Base-by-base conservation (phyloP, 2,329 filamentous ascomycete genomes). In the Diaporthe ampelina region DNA sequence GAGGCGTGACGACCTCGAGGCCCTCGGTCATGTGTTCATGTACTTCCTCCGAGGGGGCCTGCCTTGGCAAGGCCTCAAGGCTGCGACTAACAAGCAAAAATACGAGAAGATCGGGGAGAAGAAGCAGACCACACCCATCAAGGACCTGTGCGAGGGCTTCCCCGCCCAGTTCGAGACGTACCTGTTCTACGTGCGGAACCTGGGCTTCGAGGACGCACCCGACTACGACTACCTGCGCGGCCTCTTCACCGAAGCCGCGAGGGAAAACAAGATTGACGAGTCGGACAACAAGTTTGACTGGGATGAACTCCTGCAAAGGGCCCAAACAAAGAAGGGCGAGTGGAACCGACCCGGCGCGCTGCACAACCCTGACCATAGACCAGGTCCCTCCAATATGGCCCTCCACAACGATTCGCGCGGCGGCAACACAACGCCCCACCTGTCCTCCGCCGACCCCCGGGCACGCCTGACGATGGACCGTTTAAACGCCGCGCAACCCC, bases 61-160 rank as follows among this genome's bases (percentile, higher is more conserved):
- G 72, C 92, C 92, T 48, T 94, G 92, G 92, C 91, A 94, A 81
- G 92, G 91, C 13, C 86, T 94, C 77, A 94, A 94, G 86, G 91
- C 92, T 82, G 92, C 91, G 40, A 93, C 92, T 61, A 93, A 93
- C 84, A 93, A 99, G 91, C 97, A 99, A 83, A 99, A 99, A 87
- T 99, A 99, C 83, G 97, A 99, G 87, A 98, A 98, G 90, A 99
- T 99, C 85, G 97, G 97, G 59, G 96, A 99, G 89, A 98, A 99
- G 93, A 99, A 99, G 88, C 97, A 98, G 87, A 98, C 96, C 0
- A 98, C 97, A 29, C 91, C 91, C 7, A 97, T 99, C 86, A 98
- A 98, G 87, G 97, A 99, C 80, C 91, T 99, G 21, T 98, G 96
- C 83, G 95, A 98, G 79, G 94, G 95, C 69, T 98, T 97, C 85